These are phyloP conservation scores for Termitomyces sp. DNA, from an alignment of 768 basidiomycete genomes.

Conservation along the genomic window DNA sequence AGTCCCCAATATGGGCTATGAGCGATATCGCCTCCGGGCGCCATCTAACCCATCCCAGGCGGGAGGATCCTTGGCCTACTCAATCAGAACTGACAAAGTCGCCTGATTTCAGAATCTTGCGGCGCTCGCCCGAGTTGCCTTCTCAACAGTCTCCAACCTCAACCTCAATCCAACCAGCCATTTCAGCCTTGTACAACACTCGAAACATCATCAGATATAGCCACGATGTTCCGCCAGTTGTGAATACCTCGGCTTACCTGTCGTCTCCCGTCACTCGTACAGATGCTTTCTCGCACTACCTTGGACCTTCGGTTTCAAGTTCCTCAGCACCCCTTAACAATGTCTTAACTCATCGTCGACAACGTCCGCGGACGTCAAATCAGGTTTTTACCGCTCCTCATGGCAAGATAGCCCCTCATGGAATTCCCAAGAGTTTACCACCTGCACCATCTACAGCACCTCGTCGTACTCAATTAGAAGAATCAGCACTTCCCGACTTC, in stretches of 20 bases:
- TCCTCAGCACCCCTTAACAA: constrained; percentile 32
- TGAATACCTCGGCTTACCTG: constrained; percentile 43
- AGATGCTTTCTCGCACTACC: constrained; percentile 30
- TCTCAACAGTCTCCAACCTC: constrained; percentile 16
- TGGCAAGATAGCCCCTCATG: constrained; percentile 74
- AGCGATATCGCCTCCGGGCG: neutral
- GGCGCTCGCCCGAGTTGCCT: constrained; percentile 51
- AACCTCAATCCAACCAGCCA: constrained; percentile 36
- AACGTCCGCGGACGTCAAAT: constrained; percentile 65
- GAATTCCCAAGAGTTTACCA: constrained; percentile 68
- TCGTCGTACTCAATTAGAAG: constrained; percentile 30
- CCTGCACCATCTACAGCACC: constrained; percentile 59
- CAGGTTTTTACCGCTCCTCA: constrained; percentile 58
- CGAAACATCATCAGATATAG: constrained; percentile 26
- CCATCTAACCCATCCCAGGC: neutral
- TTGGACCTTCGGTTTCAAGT: constrained; percentile 59
- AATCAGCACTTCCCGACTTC: constrained; percentile 35
- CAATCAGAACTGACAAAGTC: constrained; percentile 46
- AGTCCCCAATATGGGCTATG: constrained; percentile 5
- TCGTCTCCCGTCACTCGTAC: constrained; percentile 34
- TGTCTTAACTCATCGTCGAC: constrained; percentile 50
- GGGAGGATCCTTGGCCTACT: neutral
- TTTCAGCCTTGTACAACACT: constrained; percentile 38
- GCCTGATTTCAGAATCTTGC: constrained; percentile 46
- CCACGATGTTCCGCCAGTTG: constrained; percentile 41